Conservation (phyloP, 2,329 filamentous ascomycete species). For the Chalara sp. region DNA sequence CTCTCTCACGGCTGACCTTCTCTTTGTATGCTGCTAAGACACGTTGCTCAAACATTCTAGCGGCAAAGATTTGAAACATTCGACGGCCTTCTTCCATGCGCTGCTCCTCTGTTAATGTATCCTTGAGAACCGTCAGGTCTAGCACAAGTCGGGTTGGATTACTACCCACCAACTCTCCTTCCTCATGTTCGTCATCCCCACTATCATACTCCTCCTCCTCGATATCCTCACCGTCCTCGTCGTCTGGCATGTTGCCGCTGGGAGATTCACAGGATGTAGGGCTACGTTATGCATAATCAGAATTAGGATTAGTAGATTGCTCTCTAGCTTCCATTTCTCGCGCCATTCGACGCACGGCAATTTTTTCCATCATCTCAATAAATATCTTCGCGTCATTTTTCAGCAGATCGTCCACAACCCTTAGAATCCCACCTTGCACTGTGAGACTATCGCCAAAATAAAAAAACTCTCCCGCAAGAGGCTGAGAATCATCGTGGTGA, state of each 20-base stretch:
- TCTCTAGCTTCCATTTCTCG: constrained; percentile 83
- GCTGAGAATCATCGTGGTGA: constrained; percentile 56
- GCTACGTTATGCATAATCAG: constrained; percentile 50
- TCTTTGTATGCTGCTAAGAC: constrained; percentile 96
- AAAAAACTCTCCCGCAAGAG: constrained; percentile 76
- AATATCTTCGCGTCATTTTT: constrained; percentile 99
- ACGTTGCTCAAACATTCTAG: constrained; percentile 97
- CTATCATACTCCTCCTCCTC: constrained; percentile 50
- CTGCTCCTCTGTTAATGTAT: constrained; percentile 95
- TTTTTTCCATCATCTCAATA: constrained; percentile 99
- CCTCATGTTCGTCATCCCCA: constrained; percentile 63
- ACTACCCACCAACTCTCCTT: constrained; percentile 62
- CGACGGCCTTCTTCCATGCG: constrained; percentile 96
- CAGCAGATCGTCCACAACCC: constrained; percentile 93
- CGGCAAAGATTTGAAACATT: constrained; percentile 99
- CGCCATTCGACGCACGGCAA: constrained; percentile 94
- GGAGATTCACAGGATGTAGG: constrained; percentile 51
- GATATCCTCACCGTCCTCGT: constrained; percentile 63
- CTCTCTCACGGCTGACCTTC: constrained; percentile 91
- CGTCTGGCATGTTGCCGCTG: constrained; percentile 65
- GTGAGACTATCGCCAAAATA: constrained; percentile 96
- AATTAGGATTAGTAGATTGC: constrained; percentile 52
- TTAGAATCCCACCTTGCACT: constrained; percentile 95
- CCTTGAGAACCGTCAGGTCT: constrained; percentile 28
- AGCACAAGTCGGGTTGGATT: too few species aligned